phyloP scores from a whole-genome alignment of 805 yeast species.

The Ascoidea asiatica region DNA sequence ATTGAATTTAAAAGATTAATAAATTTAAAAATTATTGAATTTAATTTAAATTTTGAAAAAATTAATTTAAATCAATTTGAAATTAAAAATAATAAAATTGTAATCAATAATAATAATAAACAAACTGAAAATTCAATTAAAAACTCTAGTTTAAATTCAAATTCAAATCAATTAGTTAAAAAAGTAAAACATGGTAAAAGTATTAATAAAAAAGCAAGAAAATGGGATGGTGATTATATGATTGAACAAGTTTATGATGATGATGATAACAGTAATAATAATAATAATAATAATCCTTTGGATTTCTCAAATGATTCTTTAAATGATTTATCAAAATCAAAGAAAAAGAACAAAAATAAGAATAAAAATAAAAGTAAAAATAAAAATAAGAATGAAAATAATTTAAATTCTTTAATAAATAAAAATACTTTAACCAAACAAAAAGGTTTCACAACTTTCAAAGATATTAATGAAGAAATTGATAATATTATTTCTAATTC shows the following conservation, averaged over 20 bases:
- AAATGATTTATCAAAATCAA: background rate
- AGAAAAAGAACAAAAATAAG: background rate
- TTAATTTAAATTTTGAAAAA: background rate
- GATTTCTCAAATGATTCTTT: constrained; percentile 10
- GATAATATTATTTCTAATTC: constrained; percentile 6
- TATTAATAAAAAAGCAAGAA: constrained; percentile 5
- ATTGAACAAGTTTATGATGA: no score
- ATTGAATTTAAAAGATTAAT: no score
- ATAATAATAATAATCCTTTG: constrained; percentile 1
- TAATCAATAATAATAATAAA: background rate
- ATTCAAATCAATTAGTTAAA: background rate
- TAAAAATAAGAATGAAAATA: constrained; percentile 12
- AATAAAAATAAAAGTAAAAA: background rate
- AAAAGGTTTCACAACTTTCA: constrained; percentile 7
- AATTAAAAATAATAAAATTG: no score
- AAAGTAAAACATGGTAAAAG: background rate
- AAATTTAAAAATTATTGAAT: background rate
- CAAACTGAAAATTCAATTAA: background rate
- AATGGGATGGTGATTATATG: constrained; percentile 9
- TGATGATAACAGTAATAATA: no score
- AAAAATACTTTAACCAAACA: constrained; percentile 10
- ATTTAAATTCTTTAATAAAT: constrained; percentile 11
- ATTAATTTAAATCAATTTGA: background rate
- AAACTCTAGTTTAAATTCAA: background rate
- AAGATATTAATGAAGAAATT: constrained; percentile 7